These are phyloP conservation scores for Selenicereus undatus DNA, from an alignment of 148 eudicot genomes.

Conservation along the genomic window DNA sequence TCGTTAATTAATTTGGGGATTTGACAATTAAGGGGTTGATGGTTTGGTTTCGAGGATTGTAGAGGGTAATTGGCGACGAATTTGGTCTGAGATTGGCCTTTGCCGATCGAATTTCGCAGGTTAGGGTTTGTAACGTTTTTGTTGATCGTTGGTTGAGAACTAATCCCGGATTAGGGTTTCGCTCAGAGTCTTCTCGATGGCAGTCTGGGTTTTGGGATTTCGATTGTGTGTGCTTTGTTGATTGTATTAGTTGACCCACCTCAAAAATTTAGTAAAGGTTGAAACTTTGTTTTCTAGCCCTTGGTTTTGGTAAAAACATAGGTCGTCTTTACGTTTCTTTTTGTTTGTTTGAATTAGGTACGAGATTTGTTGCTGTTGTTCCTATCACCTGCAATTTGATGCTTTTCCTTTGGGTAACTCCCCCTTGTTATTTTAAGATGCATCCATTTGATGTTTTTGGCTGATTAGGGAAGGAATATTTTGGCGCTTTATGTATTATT, in stretches of 20 bases:
- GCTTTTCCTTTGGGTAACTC: background rate
- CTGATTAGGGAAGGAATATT: no score
- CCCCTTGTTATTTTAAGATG: background rate
- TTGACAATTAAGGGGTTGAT: conserved; percentile 5
- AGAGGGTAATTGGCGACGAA: background rate
- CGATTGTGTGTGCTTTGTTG: conserved; percentile 18
- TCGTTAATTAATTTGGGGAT: background rate
- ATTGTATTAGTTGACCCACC: background rate
- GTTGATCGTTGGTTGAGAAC: background rate
- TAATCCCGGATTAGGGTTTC: conserved; percentile 4
- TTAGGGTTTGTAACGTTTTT: conserved; percentile 10
- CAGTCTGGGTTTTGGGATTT: background rate
- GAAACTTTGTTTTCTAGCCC: conserved; percentile 13
- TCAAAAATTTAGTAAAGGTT: conserved; percentile 12
- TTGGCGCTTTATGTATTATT: no score
- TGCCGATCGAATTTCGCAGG: conserved; percentile 21
- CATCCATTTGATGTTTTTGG: background rate
- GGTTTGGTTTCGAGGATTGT: background rate
- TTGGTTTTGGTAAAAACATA: background rate
- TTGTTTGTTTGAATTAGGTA: background rate
- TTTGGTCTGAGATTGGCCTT: background rate
- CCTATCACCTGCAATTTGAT: conserved; percentile 3
- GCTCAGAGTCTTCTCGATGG: background rate
- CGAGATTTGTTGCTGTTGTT: background rate
- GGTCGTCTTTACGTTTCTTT: background rate